phyloP scores from a whole-genome alignment of 2,329 filamentous ascomycete species.

The Aureobasidium sp. region DNA sequence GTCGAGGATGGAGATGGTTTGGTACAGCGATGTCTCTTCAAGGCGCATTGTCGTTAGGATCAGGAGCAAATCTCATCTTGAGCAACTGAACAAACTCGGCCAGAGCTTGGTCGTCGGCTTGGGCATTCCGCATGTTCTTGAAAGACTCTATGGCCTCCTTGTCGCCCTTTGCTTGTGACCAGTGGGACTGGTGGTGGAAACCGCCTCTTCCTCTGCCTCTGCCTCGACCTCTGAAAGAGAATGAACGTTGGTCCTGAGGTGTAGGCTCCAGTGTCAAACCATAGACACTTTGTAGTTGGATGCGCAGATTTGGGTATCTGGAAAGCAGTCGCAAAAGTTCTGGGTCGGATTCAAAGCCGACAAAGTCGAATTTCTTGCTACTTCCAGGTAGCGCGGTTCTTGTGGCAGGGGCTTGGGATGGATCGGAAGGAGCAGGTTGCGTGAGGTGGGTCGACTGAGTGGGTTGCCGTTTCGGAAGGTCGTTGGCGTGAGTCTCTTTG shows the following conservation, averaged over 20 bases:
- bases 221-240: conserved; percentile 5
- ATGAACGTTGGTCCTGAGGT: conserved; percentile 19
- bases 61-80: conserved; percentile 29
- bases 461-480: not conserved
- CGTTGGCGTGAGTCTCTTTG: conserved; percentile 23
- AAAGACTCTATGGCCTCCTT: conserved; percentile 23
- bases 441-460: not conserved
- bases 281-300: conserved; percentile 27
- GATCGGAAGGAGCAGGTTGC: not conserved
- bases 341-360: conserved; percentile 23
- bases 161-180: conserved; percentile 30
- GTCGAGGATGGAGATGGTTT: too few species aligned
- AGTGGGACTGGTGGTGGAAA: conserved; percentile 20
- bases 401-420: not conserved
- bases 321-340: conserved; percentile 25
- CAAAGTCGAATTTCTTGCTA: conserved; percentile 19
- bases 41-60: not conserved
- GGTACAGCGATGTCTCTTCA: not conserved
- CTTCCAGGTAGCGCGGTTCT: not conserved
- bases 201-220: conserved; percentile 16
- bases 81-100: conserved; percentile 36
- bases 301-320: conserved; percentile 25
- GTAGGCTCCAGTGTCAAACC: conserved; percentile 28
- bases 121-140: conserved; percentile 20
- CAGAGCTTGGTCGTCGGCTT: conserved; percentile 29